Percentiles rank a stretch among this genome's conserved stretches.
These are phyloP conservation scores for Cynara cardunculus DNA, from an alignment of 129 eudicot genomes.

Conservation along the genomic window DNA sequence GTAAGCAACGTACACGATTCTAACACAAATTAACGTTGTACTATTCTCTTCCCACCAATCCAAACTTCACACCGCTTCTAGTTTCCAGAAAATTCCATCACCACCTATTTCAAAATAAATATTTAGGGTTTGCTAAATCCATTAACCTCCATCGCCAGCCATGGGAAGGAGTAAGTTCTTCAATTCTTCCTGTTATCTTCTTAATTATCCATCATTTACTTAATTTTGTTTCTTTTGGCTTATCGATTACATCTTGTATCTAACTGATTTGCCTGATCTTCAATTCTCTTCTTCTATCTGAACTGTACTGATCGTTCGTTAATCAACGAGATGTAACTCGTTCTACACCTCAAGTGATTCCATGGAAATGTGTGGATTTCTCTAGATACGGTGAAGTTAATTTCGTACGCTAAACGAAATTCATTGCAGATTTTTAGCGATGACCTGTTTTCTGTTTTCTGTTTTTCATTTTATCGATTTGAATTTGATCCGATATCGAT, in stretches of 20 bases:
- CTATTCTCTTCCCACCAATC: conserved; percentile 13
- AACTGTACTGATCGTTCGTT: too few species aligned
- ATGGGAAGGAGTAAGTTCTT: neutral
- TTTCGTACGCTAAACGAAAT: too few species aligned
- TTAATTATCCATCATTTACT: neutral
- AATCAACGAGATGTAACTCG: neutral
- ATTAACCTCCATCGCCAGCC: neutral
- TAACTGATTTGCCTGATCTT: too few species aligned
- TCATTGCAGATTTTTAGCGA: too few species aligned
- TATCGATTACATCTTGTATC: neutral
- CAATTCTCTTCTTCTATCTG: neutral
- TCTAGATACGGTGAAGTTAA: too few species aligned
- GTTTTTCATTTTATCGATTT: too few species aligned
- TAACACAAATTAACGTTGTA: neutral
- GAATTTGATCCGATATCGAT: too few species aligned
- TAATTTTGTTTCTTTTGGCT: neutral
- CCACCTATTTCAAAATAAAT: neutral
- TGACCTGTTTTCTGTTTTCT: too few species aligned
- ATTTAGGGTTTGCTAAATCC: neutral
- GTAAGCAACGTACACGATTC: neutral
- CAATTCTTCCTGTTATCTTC: neutral
- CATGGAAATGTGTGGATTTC: too few species aligned
- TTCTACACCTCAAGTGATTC: too few species aligned
- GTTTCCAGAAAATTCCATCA: conserved; percentile 4
- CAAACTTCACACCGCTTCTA: conserved; percentile 7